A percentile compares a stretch with the other conserved stretches of the same genome.
Conservation (phyloP, 2,329 filamentous ascomycete genomes). For the Fusarium brevicatenulatum region DNA sequence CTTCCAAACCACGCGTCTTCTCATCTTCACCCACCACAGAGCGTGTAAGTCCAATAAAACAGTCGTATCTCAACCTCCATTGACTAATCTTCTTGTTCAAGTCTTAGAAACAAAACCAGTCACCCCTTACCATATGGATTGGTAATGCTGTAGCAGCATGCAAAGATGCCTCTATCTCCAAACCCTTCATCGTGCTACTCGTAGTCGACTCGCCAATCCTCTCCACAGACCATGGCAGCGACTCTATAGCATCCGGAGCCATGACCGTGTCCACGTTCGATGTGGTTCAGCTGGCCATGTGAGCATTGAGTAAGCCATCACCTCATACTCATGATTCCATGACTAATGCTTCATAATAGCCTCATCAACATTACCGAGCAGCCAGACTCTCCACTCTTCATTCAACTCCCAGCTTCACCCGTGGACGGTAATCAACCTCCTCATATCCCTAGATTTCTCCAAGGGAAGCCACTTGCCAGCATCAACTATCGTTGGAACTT, state of each 20-base stretch:
- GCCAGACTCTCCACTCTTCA: conserved; percentile 57
- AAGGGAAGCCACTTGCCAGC: conserved; percentile 58
- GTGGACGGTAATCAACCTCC: conserved; percentile 40
- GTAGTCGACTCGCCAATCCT: conserved; percentile 11
- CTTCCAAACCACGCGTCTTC: not conserved
- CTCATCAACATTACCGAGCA: conserved; percentile 59
- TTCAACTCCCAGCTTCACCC: conserved; percentile 65
- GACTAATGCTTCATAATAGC: conserved; percentile 49
- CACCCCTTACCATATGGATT: not conserved
- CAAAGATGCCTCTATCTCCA: conserved; percentile 34
- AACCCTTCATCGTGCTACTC: conserved; percentile 14
- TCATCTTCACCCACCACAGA: not conserved
- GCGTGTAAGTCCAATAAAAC: conserved; percentile 10
- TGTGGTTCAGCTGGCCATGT: conserved; percentile 62
- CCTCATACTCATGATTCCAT: not conserved
- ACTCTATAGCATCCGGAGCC: conserved; percentile 37
- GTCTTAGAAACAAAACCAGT: not conserved
- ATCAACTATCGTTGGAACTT: conserved; percentile 70
- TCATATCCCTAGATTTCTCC: conserved; percentile 55
- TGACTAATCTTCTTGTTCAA: not conserved
- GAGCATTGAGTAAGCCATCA: conserved; percentile 60
- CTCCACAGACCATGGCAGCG: conserved; percentile 3
- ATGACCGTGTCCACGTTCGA: conserved; percentile 57
- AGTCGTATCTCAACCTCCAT: too few relatives aligned
- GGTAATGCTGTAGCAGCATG: conserved; percentile 39